Base-by-base conservation (phyloP, 371 early-diverging fungal species). In the Syncephalis fuscata region DNA sequence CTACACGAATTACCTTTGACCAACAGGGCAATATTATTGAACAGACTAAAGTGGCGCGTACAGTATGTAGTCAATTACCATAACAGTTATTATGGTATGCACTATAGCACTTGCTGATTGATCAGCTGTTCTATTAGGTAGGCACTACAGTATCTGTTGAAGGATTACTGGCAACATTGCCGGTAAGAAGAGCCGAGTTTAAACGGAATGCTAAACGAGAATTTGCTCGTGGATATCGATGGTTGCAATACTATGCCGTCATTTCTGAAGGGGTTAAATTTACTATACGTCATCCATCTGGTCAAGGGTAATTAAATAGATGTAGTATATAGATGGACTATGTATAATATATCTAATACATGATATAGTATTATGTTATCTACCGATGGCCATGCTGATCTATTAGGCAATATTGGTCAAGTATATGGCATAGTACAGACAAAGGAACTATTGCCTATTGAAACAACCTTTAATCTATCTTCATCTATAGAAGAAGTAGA, bases 131-230 rank as follows among this genome's bases (percentile, higher is more conserved):
- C 48, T 54, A 46, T 23, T 59, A 69, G 63, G 50, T 41, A 52
- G 99, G 99, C 2, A 95, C 97, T 2, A 92, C 89, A 0, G 71
- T 97, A 3, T 64, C 63, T 19, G 54, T 98, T 27, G 51, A 57
- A 10, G 70, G 80, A 19, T 55, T 99, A 24, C 98, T 98, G 62
- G 71, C 80, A 14, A 59, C 72, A 4, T 67, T 90, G 58, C 98
- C 98, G 2, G 92, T 99, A 2, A 75, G 99, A n/a, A 63, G 67
- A 38, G 69, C 68, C 32, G 94, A 94, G 50, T 81, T 91, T 54
- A 78, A 79, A 50, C 77, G 78, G 44, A 87, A 89, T 52, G 64
- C 80, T 43, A 81, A 81, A 45, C 62, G 74, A 39, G 91, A 97
- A 57, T 85, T 78, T 50, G 59, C 69, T 1, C 81, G 84, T 48